Conservation (phyloP, 306 rosid species). For the Casuarina glauca region DNA sequence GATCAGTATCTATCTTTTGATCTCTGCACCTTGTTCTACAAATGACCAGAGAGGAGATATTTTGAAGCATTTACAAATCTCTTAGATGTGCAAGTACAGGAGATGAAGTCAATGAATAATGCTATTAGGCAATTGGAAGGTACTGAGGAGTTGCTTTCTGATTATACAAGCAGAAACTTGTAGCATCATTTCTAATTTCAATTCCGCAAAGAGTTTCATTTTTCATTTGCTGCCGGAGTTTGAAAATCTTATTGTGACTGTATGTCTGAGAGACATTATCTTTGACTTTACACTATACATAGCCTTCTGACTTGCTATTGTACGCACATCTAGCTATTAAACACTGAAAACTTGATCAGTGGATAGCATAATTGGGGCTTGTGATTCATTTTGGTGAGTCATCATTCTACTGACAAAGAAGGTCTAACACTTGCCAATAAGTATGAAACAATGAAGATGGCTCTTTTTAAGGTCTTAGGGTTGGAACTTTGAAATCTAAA, state of each 20-base stretch:
- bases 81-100: slow-evolving; percentile 76
- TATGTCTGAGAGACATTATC: neutral
- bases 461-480: neutral
- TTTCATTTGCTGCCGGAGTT: slow-evolving; percentile 5
- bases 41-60: slow-evolving; percentile 58
- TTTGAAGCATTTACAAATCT: slow-evolving; percentile 56
- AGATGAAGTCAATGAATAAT: slow-evolving; percentile 87
- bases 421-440: too few species aligned
- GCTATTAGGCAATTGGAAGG: slow-evolving; percentile 84
- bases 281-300: neutral
- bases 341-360: neutral
- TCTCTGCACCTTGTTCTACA: slow-evolving; percentile 30
- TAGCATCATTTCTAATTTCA: neutral
- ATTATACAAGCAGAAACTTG: slow-evolving; percentile 19
- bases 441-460: neutral
- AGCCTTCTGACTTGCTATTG: neutral
- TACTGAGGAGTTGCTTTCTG: slow-evolving; percentile 34
- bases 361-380: neutral
- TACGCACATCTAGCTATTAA: neutral
- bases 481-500: neutral
- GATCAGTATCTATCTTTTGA: slow-evolving; percentile 21
- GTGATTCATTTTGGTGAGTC: neutral
- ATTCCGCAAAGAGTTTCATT: neutral
- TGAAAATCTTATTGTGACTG: neutral
- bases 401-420: neutral